phyloP scores from a whole-genome alignment of 352 stramenopile genomes.

The Phytopythium delawarense region DNA sequence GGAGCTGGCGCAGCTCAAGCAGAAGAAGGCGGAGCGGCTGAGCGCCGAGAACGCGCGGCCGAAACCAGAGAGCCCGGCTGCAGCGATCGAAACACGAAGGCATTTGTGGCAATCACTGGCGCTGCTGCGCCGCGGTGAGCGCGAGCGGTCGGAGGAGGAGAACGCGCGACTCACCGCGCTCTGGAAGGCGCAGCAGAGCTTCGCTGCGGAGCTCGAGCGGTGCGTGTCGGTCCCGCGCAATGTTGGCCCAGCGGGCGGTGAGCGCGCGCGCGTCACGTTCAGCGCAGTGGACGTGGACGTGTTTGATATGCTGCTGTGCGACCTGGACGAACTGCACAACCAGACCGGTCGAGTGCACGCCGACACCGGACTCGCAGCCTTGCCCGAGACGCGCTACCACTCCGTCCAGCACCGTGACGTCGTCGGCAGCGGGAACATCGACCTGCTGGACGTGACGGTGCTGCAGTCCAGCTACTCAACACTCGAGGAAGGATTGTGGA shows the following conservation, averaged over 20 bases:
- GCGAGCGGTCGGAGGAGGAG: neutral
- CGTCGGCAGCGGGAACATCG: neutral
- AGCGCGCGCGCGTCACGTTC: constrained; percentile 1
- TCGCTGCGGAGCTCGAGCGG: neutral
- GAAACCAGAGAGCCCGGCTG: neutral
- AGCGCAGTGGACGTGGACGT: neutral
- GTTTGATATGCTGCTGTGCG: neutral
- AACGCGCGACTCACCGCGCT: neutral
- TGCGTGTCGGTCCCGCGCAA: neutral
- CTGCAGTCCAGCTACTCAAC: neutral
- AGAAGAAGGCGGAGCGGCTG: neutral
- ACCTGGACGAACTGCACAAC: neutral
- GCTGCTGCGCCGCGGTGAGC: neutral
- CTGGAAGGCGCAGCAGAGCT: neutral
- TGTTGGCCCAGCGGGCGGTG: neutral
- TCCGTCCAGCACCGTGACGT: neutral
- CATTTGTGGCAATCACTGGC: neutral
- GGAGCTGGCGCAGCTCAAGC: neutral
- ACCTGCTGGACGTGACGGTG: constrained; percentile 4
- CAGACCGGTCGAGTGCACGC: neutral
- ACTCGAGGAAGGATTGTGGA: neutral
- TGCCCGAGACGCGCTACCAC: neutral
- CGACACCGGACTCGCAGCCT: neutral
- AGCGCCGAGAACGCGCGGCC: neutral
- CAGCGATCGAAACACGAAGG: neutral